These are phyloP conservation scores for Papiliotrema nemorosa DNA, from an alignment of 1,284 basidiomycete species.

Conservation along the genomic window DNA sequence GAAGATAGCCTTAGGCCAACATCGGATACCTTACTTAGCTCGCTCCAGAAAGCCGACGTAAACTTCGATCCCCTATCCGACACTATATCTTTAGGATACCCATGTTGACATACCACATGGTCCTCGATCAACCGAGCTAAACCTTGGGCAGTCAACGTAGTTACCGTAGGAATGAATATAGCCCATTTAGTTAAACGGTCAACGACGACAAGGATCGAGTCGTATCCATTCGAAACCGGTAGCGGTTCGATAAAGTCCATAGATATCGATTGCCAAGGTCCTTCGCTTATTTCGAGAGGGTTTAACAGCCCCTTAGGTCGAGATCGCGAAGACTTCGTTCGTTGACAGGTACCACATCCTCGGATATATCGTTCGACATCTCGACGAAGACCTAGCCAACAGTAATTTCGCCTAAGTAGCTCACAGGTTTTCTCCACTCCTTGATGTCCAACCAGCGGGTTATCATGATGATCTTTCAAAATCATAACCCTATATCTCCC, in stretches of 20 bases:
- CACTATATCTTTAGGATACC: constrained; percentile 24
- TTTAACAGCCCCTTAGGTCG: constrained; percentile 44
- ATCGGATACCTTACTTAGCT: constrained; percentile 1
- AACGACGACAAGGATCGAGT: constrained; percentile 52
- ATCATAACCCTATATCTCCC: not conserved
- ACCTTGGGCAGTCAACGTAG: constrained; percentile 7
- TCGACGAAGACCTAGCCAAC: constrained; percentile 24
- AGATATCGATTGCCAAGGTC: constrained; percentile 51
- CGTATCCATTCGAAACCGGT: constrained; percentile 45
- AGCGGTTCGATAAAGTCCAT: constrained; percentile 55
- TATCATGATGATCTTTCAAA: constrained; percentile 32
- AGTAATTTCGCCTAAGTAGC: constrained; percentile 25
- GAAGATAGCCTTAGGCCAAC: constrained; percentile 17
- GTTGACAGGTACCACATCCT: constrained; percentile 50
- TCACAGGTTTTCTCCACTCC: constrained; percentile 48
- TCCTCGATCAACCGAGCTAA: constrained; percentile 9
- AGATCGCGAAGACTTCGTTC: constrained; percentile 44
- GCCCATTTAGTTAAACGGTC: constrained; percentile 25
- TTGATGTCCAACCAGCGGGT: constrained; percentile 47
- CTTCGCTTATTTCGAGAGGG: constrained; percentile 46
- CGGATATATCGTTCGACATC: constrained; percentile 27
- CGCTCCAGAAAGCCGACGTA: constrained; percentile 20
- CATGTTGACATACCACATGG: constrained; percentile 15
- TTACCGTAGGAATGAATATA: constrained; percentile 45
- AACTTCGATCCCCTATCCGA: constrained; percentile 37